Percentiles rank a stretch among this genome's conserved stretches.
These are phyloP conservation scores for Paecilomyces sp. DNA, from an alignment of 2,329 filamentous ascomycete species.

Conservation along the genomic window DNA sequence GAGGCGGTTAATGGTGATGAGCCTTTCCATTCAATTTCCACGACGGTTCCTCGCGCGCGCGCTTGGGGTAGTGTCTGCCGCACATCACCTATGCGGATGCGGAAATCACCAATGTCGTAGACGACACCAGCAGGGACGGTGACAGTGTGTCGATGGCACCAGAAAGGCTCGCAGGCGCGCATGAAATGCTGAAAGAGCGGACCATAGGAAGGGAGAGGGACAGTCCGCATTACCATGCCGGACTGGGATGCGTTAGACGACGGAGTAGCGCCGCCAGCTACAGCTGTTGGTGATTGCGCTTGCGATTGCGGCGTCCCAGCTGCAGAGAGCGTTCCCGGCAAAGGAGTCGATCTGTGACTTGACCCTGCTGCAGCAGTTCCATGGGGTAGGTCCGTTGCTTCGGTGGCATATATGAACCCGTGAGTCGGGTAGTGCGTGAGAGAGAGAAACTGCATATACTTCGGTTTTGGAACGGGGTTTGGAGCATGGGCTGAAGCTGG, in stretches of 20 bases:
- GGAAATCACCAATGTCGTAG: constrained; percentile 37
- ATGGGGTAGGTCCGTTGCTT: constrained; percentile 11
- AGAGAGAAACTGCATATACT: constrained; percentile 37
- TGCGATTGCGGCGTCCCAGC: background rate
- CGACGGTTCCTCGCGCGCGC: constrained; percentile 33
- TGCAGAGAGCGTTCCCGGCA: constrained; percentile 8
- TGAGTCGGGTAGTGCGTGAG: constrained; percentile 32
- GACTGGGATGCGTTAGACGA: constrained; percentile 2
- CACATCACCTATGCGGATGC: constrained; percentile 36
- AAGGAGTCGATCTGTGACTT: constrained; percentile 7
- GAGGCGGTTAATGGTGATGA: constrained; percentile 25
- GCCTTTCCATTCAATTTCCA: constrained; percentile 38
- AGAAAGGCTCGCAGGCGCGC: constrained; percentile 35
- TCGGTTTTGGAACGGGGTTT: constrained; percentile 21
- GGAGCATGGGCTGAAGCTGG: constrained; percentile 23
- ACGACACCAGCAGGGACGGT: constrained; percentile 27
- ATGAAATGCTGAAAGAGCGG: constrained; percentile 34
- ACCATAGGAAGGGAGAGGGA: constrained; percentile 25
- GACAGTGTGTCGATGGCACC: constrained; percentile 34
- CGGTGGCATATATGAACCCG: constrained; percentile 35
- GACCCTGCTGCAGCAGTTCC: background rate
- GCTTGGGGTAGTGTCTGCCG: constrained; percentile 31
- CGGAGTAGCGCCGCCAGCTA: background rate
- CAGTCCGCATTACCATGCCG: constrained; percentile 32
- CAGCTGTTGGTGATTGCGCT: background rate